These are phyloP conservation scores for Sugiyamaella valdiviana DNA, from an alignment of 805 yeast species.

Conservation along the genomic window DNA sequence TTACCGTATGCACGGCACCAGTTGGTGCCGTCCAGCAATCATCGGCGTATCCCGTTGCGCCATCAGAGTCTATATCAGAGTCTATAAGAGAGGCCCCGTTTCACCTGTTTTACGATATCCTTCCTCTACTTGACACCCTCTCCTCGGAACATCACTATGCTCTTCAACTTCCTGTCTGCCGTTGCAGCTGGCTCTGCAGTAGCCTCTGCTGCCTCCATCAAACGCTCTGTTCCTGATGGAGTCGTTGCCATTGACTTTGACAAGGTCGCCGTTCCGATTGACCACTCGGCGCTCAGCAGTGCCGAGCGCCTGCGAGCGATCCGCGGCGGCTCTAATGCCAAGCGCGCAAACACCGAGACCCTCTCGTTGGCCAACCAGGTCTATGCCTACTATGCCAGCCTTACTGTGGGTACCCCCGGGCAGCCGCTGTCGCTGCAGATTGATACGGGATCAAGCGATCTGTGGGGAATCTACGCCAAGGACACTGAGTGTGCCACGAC, in stretches of 20 bases:
- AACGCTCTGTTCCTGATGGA: background rate
- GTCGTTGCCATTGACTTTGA: background rate
- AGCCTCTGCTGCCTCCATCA: background rate
- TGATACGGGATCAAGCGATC: constrained; percentile 67
- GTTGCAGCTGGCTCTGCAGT: background rate
- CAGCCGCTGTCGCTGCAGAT: constrained; percentile 49
- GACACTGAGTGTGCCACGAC: background rate
- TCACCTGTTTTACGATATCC: too few species aligned
- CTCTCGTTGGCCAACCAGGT: constrained; percentile 27
- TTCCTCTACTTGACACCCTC: too few species aligned
- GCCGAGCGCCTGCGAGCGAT: background rate
- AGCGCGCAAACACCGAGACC: constrained; percentile 1
- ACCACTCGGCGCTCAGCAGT: background rate
- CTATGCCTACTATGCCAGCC: constrained; percentile 26
- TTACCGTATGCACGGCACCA: too few species aligned
- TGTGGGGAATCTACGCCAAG: constrained; percentile 43
- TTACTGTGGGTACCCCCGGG: constrained; percentile 48
- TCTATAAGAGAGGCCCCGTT: too few species aligned
- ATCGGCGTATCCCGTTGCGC: too few species aligned
- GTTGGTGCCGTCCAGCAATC: too few species aligned
- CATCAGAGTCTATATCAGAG: too few species aligned
- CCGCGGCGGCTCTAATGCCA: background rate
- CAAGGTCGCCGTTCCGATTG: background rate
- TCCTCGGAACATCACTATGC: too few species aligned
- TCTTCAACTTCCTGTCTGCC: background rate